A percentile compares a stretch with the other conserved stretches of the same genome.
phyloP scores from a whole-genome alignment of 2,329 filamentous ascomycete species.

The Xylaria sp. region DNA sequence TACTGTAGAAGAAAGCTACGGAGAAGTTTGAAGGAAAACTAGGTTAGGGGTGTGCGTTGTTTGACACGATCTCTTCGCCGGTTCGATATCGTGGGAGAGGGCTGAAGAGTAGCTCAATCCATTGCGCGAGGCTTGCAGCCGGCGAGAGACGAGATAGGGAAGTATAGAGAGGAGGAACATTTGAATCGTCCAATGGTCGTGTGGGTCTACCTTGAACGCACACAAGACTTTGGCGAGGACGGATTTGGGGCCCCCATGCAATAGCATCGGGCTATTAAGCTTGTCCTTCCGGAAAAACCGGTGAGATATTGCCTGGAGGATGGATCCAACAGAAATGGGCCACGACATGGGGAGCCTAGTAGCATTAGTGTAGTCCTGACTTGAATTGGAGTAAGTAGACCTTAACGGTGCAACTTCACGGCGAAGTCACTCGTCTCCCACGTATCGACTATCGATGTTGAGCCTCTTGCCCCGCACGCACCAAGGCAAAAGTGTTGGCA shows the following conservation, averaged over 20 bases:
- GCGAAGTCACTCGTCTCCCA: slow-evolving; percentile 25
- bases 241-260: slow-evolving; percentile 6
- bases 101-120: not conserved
- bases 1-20: slow-evolving; percentile 1
- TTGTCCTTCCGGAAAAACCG: not conserved
- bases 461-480: slow-evolving; percentile 15
- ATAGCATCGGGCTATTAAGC: slow-evolving; percentile 11
- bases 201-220: not conserved
- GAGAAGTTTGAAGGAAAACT: slow-evolving; percentile 8
- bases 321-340: slow-evolving; percentile 24
- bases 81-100: slow-evolving; percentile 1
- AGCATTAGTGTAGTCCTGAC: slow-evolving; percentile 8
- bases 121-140: not conserved
- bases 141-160: not conserved
- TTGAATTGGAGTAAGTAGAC: slow-evolving; percentile 25
- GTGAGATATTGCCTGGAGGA: slow-evolving; percentile 5
- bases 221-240: not conserved
- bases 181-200: not conserved
- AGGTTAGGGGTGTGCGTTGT: not conserved
- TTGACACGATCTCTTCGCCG: slow-evolving; percentile 12
- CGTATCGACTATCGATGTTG: not conserved
- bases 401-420: slow-evolving; percentile 14
- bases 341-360: slow-evolving; percentile 19
- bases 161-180: not conserved
- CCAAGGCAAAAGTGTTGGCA: not conserved